Percentiles rank a stretch among this genome's conserved stretches.
Evolutionary conservation across 2,329 filamentous ascomycete genomes (phyloP).

Genomic region (Aspergillus novofumigatus): DNA sequence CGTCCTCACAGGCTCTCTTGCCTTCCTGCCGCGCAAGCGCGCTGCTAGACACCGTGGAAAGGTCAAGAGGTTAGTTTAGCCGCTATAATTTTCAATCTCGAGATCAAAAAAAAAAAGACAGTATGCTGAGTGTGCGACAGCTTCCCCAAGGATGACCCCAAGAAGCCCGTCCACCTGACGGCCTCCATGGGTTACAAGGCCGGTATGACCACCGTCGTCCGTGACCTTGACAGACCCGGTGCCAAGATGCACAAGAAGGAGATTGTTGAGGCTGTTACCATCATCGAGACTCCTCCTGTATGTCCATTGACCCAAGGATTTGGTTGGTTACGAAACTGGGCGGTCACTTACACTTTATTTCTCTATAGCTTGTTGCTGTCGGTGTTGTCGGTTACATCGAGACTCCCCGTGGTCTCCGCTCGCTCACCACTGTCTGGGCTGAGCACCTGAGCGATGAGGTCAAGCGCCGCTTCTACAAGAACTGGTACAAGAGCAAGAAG

Average conservation of each 20-base stretch:
- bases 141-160: constrained; percentile 99
- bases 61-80: constrained; percentile 81
- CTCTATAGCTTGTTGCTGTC: constrained; percentile 91
- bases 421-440: constrained; percentile 98
- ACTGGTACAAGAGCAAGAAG: constrained; percentile 99
- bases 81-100: background rate
- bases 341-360: constrained; percentile 18
- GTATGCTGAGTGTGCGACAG: constrained; percentile 48
- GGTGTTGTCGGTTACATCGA: constrained; percentile 99
- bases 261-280: constrained; percentile 80
- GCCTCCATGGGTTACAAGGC: constrained; percentile 99
- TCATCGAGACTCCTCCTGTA: constrained; percentile 95
- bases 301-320: constrained; percentile 38
- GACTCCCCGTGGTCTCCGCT: constrained; percentile 98
- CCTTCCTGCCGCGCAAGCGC: constrained; percentile 85
- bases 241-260: constrained; percentile 99
- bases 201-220: constrained; percentile 99
- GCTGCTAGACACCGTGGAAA: constrained; percentile 91
- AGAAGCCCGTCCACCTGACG: constrained; percentile 99
- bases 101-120: constrained; percentile 13
- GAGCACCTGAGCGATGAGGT: constrained; percentile 98
- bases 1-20: constrained; percentile 60
- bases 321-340: constrained; percentile 16
- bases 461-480: constrained; percentile 99
- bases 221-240: constrained; percentile 97